phyloP scores from a whole-genome alignment of 2,329 filamentous ascomycete genomes.

The Alternaria brassicae region DNA sequence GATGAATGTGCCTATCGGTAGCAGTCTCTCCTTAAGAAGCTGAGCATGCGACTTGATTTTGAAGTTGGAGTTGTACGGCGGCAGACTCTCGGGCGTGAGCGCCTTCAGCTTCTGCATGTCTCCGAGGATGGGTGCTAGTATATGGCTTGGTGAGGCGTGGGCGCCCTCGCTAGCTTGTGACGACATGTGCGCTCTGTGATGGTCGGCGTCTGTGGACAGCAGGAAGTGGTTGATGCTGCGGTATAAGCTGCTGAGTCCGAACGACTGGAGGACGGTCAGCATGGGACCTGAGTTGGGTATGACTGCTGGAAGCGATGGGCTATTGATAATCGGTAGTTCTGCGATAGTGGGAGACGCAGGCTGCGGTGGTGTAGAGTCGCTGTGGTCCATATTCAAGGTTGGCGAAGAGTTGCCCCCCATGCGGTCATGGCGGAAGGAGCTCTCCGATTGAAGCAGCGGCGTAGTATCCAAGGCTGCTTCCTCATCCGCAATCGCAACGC shows the following conservation, averaged over 20 bases:
- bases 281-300: neutral
- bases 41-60: conserved; percentile 19
- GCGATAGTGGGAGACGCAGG: neutral
- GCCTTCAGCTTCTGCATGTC: conserved; percentile 19
- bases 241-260: neutral
- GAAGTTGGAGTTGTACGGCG: conserved; percentile 7
- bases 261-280: neutral
- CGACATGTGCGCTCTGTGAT: neutral
- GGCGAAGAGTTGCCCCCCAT: neutral
- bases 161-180: neutral
- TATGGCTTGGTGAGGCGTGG: neutral
- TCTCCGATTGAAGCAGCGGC: neutral
- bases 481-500: neutral
- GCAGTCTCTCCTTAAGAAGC: conserved; percentile 22
- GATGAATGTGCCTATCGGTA: conserved; percentile 27
- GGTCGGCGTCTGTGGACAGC: neutral
- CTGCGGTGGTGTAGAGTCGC: neutral
- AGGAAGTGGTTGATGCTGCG: neutral
- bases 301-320: neutral
- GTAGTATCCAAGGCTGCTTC: conserved; percentile 3
- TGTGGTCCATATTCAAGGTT: neutral
- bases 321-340: conserved; percentile 3
- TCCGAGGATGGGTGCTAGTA: conserved; percentile 16
- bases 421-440: neutral
- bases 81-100: conserved; percentile 15